Evolutionary conservation across 1,139 yeast genomes (phyloP), one percentile per base, ranked within the genome.

Genomic region (Tardiomyces depauwii): DNA sequence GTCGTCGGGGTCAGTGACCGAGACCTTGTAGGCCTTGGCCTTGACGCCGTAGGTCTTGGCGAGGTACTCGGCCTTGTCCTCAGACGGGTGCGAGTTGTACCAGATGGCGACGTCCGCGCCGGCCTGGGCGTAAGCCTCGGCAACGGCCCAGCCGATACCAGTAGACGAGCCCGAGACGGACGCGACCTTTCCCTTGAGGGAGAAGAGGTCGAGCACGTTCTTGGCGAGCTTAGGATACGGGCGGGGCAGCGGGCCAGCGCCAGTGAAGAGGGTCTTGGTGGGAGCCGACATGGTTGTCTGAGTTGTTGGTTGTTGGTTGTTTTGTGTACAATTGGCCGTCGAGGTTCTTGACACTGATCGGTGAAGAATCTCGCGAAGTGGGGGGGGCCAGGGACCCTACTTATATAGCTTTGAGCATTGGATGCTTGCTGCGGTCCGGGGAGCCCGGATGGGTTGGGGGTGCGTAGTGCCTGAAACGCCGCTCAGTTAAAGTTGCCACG

Each of bases 51-150:
- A 84, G 54, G 75, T 76, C 54, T 76, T 63, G 39, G 77, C 65
- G 38, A 86, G 70, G 44, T 68, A 71, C 50, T 70, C 71, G 18
- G 87, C 89, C 59, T 76, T 71, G 9, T 84, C 74, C 30, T 84
- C 78, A 52, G 77, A 75, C 40, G 79, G 71, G 48, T 76, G 74
- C 18, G 78, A 71, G 62, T 77, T 76, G 71, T 80, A 82, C 95
- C 95, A 85, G 57, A 87, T 73, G 51, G 89, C 91, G 42, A 87
- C 82, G 54, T 84, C 87, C 11, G 95, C 95, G 45, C 95, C 96
- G 3, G 93, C 94, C 67, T 85, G 93, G 44, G 93, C 89, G 58
- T 71, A 85, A 0, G 89, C 93, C 60, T 80, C 83, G 41, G 95
- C 95, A 25, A 85, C 86, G 5, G 85, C 87, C 53, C 68, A 73